phyloP scores from a whole-genome alignment of 306 rosid genomes.

The Ormosia emarginata region DNA sequence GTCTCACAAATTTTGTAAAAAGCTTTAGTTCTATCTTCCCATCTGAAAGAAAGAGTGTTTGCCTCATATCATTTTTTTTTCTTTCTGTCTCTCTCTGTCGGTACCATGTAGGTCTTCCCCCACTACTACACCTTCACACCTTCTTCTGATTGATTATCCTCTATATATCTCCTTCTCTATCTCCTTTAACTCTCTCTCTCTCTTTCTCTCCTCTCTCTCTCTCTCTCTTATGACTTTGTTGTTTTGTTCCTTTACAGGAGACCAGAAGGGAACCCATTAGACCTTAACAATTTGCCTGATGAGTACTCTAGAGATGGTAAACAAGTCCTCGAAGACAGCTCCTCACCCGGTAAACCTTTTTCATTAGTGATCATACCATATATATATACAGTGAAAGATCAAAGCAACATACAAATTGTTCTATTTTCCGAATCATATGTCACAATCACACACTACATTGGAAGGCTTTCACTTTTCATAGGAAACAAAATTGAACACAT shows the following conservation, averaged over 20 bases:
- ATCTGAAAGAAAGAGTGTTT: constrained; percentile 41
- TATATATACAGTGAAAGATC: neutral
- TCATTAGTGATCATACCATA: neutral
- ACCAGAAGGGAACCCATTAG: constrained; percentile 74
- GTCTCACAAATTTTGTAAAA: constrained; percentile 44
- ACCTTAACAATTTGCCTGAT: constrained; percentile 92
- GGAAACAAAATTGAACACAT: constrained; percentile 17
- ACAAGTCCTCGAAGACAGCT: constrained; percentile 49
- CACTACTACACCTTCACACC: constrained; percentile 12
- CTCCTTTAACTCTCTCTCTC: neutral
- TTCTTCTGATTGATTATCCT: constrained; percentile 4
- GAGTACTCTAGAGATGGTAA: constrained; percentile 62
- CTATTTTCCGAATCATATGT: neutral
- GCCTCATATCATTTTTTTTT: constrained; percentile 23
- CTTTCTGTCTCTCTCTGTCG: constrained; percentile 55
- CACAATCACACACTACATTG: neutral
- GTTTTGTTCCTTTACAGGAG: constrained; percentile 56
- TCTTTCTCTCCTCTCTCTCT: neutral
- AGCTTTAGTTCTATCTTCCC: constrained; percentile 32
- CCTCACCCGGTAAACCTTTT: constrained; percentile 37
- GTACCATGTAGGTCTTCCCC: constrained; percentile 86
- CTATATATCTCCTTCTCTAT: neutral
- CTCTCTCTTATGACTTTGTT: constrained; percentile 11
- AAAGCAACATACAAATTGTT: neutral
- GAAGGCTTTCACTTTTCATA: constrained; percentile 2